Percentiles rank a stretch among this genome's conserved stretches.
Evolutionary conservation across 2,329 filamentous ascomycete genomes (phyloP).

Genomic region (Talaromyces marneffei): DNA sequence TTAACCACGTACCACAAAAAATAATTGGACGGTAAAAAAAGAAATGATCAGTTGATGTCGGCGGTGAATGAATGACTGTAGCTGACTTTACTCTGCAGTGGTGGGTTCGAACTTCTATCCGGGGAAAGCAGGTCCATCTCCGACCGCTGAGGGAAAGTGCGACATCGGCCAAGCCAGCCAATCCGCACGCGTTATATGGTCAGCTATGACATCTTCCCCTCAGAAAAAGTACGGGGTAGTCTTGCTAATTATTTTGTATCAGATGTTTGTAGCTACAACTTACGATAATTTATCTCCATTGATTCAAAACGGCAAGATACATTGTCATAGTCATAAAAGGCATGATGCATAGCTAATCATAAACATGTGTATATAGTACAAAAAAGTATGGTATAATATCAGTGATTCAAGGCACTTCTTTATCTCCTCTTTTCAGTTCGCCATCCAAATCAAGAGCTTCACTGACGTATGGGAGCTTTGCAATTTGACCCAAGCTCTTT

Average conservation of each 20-base stretch:
- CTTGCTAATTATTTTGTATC: neutral
- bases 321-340: conserved; percentile 6
- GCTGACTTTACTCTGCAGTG: too few species aligned
- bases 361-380: conserved; percentile 12
- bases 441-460: conserved; percentile 64
- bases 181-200: neutral
- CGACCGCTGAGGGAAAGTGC: neutral
- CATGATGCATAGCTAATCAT: conserved; percentile 16
- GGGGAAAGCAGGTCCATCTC: conserved; percentile 11
- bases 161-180: conserved; percentile 8
- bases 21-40: neutral
- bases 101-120: neutral
- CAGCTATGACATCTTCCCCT: neutral
- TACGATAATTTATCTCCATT: neutral
- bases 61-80: neutral
- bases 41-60: neutral
- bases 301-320: neutral
- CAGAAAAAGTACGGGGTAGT: neutral
- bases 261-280: neutral
- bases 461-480: conserved; percentile 67
- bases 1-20: neutral
- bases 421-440: conserved; percentile 49
- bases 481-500: conserved; percentile 69
- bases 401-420: conserved; percentile 42
- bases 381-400: conserved; percentile 8